phyloP scores from a whole-genome alignment of 2,329 filamentous ascomycete genomes.

The Sphaceloma murrayae region DNA sequence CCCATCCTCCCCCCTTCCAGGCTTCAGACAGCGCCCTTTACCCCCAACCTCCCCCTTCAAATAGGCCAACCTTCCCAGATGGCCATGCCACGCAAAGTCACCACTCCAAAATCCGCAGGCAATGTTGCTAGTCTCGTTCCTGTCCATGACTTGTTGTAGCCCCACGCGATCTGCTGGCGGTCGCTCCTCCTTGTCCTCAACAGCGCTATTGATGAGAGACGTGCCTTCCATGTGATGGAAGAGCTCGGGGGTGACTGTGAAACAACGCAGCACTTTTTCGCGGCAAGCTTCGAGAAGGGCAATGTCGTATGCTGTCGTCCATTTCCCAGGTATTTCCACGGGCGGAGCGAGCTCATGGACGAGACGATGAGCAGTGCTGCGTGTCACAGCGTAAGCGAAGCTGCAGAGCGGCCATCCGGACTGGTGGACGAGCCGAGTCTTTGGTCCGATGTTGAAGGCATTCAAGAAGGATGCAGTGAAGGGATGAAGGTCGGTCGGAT shows the following conservation, averaged over 20 bases:
- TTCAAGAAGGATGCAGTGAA: constrained; percentile 33
- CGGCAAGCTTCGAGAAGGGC: constrained; percentile 31
- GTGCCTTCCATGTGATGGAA: constrained; percentile 32
- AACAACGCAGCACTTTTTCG: constrained; percentile 29
- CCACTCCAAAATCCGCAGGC: constrained; percentile 34
- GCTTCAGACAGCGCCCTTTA: constrained; percentile 31
- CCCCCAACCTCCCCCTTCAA: constrained; percentile 32
- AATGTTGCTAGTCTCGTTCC: constrained; percentile 27
- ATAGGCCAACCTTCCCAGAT: constrained; percentile 25
- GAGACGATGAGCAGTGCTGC: constrained; percentile 28
- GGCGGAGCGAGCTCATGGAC: constrained; percentile 31
- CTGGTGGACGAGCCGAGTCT: constrained; percentile 32
- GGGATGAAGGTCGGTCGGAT: constrained; percentile 29
- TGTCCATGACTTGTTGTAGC: constrained; percentile 20
- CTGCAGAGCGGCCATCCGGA: constrained; percentile 37
- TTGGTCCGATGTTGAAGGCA: constrained; percentile 29
- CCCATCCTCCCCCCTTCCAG: constrained; percentile 16
- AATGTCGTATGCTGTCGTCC: constrained; percentile 32
- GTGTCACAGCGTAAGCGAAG: constrained; percentile 36
- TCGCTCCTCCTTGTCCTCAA: constrained; percentile 25
- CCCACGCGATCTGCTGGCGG: constrained; percentile 25
- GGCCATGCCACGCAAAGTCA: constrained; percentile 30
- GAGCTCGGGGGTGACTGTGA: constrained; percentile 30
- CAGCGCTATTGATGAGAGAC: constrained; percentile 32
- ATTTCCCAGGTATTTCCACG: constrained; percentile 26